A percentile compares a stretch with the other conserved stretches of the same genome.
These are phyloP conservation scores for Boletus edulis DNA, from an alignment of 768 basidiomycete genomes.

Conservation along the genomic window DNA sequence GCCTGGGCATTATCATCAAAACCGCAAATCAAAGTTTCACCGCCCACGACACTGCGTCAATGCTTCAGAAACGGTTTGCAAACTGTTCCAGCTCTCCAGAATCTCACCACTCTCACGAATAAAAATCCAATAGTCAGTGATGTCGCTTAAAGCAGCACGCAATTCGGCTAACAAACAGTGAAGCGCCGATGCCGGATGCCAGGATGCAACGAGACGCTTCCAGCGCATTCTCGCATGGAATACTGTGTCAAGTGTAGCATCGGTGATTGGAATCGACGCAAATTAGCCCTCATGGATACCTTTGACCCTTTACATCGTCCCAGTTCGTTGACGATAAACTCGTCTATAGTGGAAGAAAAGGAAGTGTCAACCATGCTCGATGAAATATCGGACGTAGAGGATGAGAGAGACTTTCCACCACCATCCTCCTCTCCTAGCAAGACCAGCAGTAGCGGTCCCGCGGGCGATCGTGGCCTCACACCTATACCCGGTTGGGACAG, in stretches of 20 bases:
- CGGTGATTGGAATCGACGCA: conserved; percentile 18
- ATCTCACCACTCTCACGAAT: not conserved
- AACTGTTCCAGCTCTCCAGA: conserved; percentile 2
- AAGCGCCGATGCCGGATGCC: conserved; percentile 17
- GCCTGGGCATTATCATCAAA: not conserved
- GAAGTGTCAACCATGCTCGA: not conserved
- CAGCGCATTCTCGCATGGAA: conserved; percentile 2
- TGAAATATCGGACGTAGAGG: conserved; percentile 1
- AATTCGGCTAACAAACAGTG: not conserved
- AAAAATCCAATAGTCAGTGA: conserved; percentile 5
- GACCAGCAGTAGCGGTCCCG: not conserved
- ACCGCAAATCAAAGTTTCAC: not conserved
- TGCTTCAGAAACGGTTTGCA: not conserved
- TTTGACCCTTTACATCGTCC: not conserved
- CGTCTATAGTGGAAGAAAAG: not conserved
- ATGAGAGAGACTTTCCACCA: not conserved
- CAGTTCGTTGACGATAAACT: not conserved
- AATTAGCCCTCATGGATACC: not conserved
- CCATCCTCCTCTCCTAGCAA: conserved; percentile 1
- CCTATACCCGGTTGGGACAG: conserved; percentile 21
- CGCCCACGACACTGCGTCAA: not conserved
- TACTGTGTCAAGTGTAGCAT: conserved; percentile 20
- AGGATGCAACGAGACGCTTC: conserved; percentile 15
- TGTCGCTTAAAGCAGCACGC: not conserved
- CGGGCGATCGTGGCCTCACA: not conserved